Evolutionary conservation across 176 grass and related monocot species (phyloP), one percentile per base, ranked within the genome.

Genomic region (Panicum miliaceum): DNA sequence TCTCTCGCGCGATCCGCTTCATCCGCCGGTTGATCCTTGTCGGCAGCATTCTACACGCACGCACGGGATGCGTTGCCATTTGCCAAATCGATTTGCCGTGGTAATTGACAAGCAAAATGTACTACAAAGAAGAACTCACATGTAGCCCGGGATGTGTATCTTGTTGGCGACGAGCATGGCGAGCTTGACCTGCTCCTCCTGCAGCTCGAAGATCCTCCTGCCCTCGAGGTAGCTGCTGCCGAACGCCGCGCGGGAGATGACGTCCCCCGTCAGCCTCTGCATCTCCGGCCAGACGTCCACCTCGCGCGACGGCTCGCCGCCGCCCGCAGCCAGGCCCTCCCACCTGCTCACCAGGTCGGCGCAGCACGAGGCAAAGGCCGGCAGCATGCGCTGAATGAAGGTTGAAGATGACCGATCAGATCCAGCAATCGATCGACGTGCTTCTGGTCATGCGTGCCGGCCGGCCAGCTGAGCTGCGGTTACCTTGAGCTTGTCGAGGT

Each of bases 171-270:
- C 7, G 67, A 34, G 27, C 25, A 76, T 48, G 68, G 75, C 43
- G 29, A 77, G 74, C 4, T 19, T 25, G 35, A 68, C 58, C 56
- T 84, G 87, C 91, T 92, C 84, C 10, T 54, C 43, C 65, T 90
- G 87, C 14, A 87, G 81, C 70, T 84, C 48, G 75, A 90, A 87
- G 82, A 92, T 87, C 70, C 43, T 82, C 23, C 53, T 69, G 35
- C 91, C 91, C 42, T 89, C 37, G 60, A 75, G 61, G 54, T 80
- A 92, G 69, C 86, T 92, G 60, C 87, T 87, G 48, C 91, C 87
- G 56, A 92, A 92, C 43, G 90, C 90, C 26, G 81, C 86, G 52
- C 90, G 59, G 15, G 87, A 92, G 54, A 89, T 89, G 53, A 87
- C 84, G 52, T 92, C 80, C 70, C 80, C 87, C 0, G 84, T 84